Percentiles rank a stretch among this genome's conserved stretches.
Evolutionary conservation across 192 early-diverging fungal genomes (phyloP).

Genomic region (Lobulomyces angularis): DNA sequence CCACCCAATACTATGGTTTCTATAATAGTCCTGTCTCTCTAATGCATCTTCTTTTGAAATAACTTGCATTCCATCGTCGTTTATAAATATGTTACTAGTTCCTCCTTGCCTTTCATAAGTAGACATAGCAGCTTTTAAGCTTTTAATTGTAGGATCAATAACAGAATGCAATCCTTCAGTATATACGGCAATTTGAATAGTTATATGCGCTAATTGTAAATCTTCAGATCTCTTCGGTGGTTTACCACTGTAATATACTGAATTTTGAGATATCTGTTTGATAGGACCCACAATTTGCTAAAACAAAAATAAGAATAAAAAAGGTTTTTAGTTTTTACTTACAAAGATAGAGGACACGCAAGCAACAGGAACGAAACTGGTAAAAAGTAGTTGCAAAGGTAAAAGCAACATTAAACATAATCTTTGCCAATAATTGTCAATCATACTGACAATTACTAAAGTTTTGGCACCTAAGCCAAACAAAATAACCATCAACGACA

Average conservation of each 20-base stretch:
- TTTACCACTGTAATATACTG: slow-evolving; percentile 8
- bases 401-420: not conserved
- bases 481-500: not conserved
- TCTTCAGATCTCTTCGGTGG: slow-evolving; percentile 9
- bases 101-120: slow-evolving; percentile 12
- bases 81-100: slow-evolving; percentile 8
- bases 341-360: not conserved
- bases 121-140: slow-evolving; percentile 4
- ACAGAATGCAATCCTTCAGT: slow-evolving; percentile 12
- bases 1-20: slow-evolving; percentile 8
- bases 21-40: slow-evolving; percentile 8
- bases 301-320: too few species aligned
- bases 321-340: too few species aligned
- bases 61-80: slow-evolving; percentile 16
- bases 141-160: slow-evolving; percentile 14
- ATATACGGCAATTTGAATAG: slow-evolving; percentile 15
- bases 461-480: not conserved
- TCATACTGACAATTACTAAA: not conserved
- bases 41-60: slow-evolving; percentile 6
- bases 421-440: not conserved
- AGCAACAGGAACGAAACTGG: not conserved
- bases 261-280: slow-evolving; percentile 8
- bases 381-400: not conserved
- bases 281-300: slow-evolving; percentile 9
- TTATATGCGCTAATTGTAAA: slow-evolving; percentile 6